These are phyloP conservation scores for Annulohypoxylon truncatum DNA, from an alignment of 2,329 filamentous ascomycete species.

Conservation along the genomic window DNA sequence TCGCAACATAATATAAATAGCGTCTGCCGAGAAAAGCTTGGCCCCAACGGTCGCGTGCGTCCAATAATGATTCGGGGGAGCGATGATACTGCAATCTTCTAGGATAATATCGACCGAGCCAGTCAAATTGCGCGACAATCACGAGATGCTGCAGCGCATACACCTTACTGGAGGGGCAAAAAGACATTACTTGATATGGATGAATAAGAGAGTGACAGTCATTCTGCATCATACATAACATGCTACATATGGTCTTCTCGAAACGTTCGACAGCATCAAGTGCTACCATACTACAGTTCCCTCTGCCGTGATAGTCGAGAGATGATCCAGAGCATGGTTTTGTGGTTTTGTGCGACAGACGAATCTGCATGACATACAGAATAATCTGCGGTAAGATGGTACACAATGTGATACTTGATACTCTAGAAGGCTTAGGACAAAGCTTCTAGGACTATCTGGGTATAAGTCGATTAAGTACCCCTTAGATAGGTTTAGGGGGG, in stretches of 20 bases:
- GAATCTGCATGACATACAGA: conserved; percentile 37
- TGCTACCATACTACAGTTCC: conserved; percentile 8
- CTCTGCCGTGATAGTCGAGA: conserved; percentile 34
- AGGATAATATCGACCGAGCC: conserved; percentile 41
- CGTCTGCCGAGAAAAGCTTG: conserved; percentile 41
- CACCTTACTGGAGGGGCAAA: conserved; percentile 25
- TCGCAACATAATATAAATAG: conserved; percentile 32
- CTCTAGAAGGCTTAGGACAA: neutral
- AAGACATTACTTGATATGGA: conserved; percentile 26
- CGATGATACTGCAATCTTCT: conserved; percentile 39
- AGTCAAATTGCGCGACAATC: conserved; percentile 38
- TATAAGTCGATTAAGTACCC: conserved; percentile 1
- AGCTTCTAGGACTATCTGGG: conserved; percentile 15
- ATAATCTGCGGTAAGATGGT: conserved; percentile 35
- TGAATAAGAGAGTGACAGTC: conserved; percentile 20
- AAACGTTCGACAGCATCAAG: conserved; percentile 23
- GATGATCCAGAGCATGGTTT: conserved; percentile 25
- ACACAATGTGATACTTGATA: conserved; percentile 6
- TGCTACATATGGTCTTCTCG: conserved; percentile 17
- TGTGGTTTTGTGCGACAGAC: conserved; percentile 26
- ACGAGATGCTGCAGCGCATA: conserved; percentile 32
- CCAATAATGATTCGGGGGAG: conserved; percentile 27
- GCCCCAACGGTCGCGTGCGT: conserved; percentile 35
- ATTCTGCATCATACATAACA: neutral
- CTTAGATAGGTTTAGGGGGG: neutral